phyloP scores from a whole-genome alignment of 2,329 filamentous ascomycete genomes.

The Alternaria gansuensis region DNA sequence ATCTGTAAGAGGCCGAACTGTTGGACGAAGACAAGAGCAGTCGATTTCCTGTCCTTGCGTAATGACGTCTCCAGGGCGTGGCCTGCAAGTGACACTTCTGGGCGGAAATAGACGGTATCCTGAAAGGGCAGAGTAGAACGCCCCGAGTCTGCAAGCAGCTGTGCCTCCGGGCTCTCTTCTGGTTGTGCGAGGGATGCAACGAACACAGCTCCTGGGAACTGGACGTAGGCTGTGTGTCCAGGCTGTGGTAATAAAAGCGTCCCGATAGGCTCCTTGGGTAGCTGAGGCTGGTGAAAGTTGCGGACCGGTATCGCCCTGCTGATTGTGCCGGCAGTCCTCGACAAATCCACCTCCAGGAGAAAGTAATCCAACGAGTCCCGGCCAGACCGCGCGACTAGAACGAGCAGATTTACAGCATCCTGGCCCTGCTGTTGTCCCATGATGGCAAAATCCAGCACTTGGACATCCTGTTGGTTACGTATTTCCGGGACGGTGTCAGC shows the following conservation, averaged over 20 bases:
- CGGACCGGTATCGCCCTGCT: slow-evolving; percentile 73
- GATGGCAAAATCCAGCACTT: slow-evolving; percentile 82
- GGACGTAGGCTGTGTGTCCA: slow-evolving; percentile 79
- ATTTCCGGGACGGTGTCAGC: slow-evolving; percentile 60
- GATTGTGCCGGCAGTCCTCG: slow-evolving; percentile 63
- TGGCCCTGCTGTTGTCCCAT: slow-evolving; percentile 56
- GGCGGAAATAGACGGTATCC: slow-evolving; percentile 82
- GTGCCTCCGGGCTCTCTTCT: slow-evolving; percentile 76
- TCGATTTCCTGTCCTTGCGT: slow-evolving; percentile 51
- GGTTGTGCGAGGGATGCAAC: slow-evolving; percentile 75
- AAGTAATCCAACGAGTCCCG: slow-evolving; percentile 66
- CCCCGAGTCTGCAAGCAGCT: slow-evolving; percentile 65
- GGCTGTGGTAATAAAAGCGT: slow-evolving; percentile 80
- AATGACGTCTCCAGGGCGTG: slow-evolving; percentile 57
- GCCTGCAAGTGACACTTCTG: slow-evolving; percentile 61
- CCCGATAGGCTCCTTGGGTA: slow-evolving; percentile 44
- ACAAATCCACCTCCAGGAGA: slow-evolving; percentile 75
- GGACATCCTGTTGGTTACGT: slow-evolving; percentile 67
- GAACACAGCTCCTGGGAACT: slow-evolving; percentile 80
- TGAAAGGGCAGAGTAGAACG: slow-evolving; percentile 70
- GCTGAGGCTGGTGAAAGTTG: slow-evolving; percentile 57
- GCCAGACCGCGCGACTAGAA: slow-evolving; percentile 46
- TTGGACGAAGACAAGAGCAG: slow-evolving; percentile 64
- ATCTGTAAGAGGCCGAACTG: slow-evolving; percentile 67
- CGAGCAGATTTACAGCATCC: slow-evolving; percentile 37